Evolutionary conservation across 768 basidiomycete genomes (phyloP).

Genomic region (Pisolithus orientalis): DNA sequence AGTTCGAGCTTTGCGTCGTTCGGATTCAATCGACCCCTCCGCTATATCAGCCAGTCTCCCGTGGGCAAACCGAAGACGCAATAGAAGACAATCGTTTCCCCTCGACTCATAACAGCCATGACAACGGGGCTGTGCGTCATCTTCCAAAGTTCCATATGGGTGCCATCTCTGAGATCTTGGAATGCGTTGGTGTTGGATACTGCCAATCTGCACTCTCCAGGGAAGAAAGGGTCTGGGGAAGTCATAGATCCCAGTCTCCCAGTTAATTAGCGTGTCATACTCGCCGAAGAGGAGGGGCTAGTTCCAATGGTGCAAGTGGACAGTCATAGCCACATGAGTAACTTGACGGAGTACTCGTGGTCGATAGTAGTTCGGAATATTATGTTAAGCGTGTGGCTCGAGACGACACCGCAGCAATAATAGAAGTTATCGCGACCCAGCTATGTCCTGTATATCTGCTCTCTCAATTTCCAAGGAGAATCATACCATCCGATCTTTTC

Average conservation of each 20-base stretch:
- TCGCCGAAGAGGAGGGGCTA: constrained; percentile 60
- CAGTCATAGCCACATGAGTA: too few species aligned
- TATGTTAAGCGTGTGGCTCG: neutral
- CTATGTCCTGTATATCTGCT: constrained; percentile 39
- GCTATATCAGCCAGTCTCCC: too few species aligned
- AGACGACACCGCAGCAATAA: neutral
- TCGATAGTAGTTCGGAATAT: too few species aligned
- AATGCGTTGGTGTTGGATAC: constrained; percentile 53
- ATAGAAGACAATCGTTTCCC: too few species aligned
- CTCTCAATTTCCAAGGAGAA: constrained; percentile 58
- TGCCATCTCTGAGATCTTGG: constrained; percentile 48
- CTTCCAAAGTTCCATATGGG: constrained; percentile 16
- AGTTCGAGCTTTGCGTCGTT: too few species aligned
- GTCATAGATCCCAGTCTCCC: constrained; percentile 63
- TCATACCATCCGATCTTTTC: constrained; percentile 69
- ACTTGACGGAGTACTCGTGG: too few species aligned
- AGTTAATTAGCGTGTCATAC: constrained; percentile 72
- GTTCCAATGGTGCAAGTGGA: too few species aligned
- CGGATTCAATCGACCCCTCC: too few species aligned
- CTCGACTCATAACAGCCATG: constrained; percentile 17
- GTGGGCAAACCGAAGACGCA: too few species aligned
- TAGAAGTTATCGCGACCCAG: too few species aligned
- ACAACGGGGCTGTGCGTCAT: constrained; percentile 29
- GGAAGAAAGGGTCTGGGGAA: constrained; percentile 31
- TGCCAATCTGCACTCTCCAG: constrained; percentile 34